A percentile compares a stretch with the other conserved stretches of the same genome.
Evolutionary conservation across 441 rosid species (phyloP).

Genomic region (Corymbia citriodora): DNA sequence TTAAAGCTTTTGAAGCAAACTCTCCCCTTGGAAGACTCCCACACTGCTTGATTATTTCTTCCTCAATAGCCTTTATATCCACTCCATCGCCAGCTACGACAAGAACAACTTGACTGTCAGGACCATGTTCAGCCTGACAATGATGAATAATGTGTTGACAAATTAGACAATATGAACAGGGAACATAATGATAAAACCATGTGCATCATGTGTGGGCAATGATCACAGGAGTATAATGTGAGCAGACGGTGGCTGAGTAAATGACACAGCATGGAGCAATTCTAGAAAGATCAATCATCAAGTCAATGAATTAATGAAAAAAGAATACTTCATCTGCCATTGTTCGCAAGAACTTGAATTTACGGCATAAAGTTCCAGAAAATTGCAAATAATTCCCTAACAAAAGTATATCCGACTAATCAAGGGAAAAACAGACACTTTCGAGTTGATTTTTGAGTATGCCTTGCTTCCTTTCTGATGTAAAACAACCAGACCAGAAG

Average conservation of each 20-base stretch:
- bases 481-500: background rate
- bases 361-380: background rate
- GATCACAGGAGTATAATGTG: background rate
- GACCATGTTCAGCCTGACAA: slow-evolving; percentile 94
- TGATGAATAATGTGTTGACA: background rate
- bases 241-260: background rate
- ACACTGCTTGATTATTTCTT: slow-evolving; percentile 71
- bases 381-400: background rate
- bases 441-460: background rate
- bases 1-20: slow-evolving; percentile 73
- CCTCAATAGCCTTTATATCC: slow-evolving; percentile 69
- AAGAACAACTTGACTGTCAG: slow-evolving; percentile 96
- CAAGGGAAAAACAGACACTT: background rate
- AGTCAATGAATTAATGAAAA: background rate
- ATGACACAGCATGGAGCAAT: background rate
- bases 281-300: background rate
- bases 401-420: background rate
- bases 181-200: background rate
- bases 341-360: background rate
- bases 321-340: background rate
- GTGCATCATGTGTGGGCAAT: background rate
- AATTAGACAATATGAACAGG: background rate
- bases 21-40: slow-evolving; percentile 74
- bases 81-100: slow-evolving; percentile 77
- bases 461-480: background rate